These are phyloP conservation scores for Xylaria cubensis DNA, from an alignment of 495 filamentous ascomycete genomes.

Conservation along the genomic window DNA sequence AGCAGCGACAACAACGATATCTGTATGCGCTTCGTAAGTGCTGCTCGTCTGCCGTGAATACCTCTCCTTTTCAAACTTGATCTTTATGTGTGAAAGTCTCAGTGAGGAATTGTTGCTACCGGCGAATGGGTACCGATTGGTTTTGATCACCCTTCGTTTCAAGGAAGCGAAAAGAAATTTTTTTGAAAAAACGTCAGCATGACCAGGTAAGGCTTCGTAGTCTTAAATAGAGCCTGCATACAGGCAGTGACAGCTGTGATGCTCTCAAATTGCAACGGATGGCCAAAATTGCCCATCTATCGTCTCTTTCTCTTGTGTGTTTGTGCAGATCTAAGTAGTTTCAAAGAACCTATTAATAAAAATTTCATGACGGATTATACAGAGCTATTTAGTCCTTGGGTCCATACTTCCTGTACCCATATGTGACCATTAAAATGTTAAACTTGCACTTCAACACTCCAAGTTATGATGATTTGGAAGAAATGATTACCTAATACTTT, in stretches of 20 bases:
- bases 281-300: neutral
- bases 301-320: neutral
- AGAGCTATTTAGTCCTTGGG: neutral
- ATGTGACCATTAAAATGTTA: too few relatives aligned
- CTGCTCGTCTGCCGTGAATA: slow-evolving; percentile 4
- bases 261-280: neutral
- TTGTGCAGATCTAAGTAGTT: neutral
- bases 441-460: neutral
- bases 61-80: neutral
- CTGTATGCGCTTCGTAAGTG: slow-evolving; percentile 17
- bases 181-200: neutral
- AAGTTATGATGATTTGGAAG: neutral
- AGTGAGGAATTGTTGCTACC: neutral
- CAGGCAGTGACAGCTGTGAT: neutral
- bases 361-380: neutral
- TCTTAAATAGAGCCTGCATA: neutral
- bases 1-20: slow-evolving; percentile 17
- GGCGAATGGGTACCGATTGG: neutral
- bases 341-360: neutral
- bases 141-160: neutral
- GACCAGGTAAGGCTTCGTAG: slow-evolving; percentile 6
- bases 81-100: slow-evolving; percentile 4
- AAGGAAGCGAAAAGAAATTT: neutral
- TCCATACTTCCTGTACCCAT: neutral
- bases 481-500: neutral